A percentile compares a stretch with the other conserved stretches of the same genome.
Evolutionary conservation across 305 asterid species (phyloP).

Genomic region (Fraxinus latifolia): DNA sequence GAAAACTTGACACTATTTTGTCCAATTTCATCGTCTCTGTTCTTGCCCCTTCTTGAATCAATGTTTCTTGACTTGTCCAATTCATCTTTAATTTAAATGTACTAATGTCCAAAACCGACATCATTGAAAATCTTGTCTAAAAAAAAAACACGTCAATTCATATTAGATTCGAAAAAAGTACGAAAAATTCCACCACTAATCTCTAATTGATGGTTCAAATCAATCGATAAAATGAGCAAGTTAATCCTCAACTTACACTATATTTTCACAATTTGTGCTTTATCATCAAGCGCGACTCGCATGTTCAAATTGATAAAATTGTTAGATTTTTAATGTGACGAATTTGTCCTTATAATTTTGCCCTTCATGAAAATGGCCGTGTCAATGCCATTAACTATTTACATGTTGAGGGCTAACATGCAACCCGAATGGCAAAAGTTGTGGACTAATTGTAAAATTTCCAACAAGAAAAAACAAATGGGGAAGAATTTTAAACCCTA

Average conservation of each 20-base stretch:
- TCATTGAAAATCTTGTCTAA: neutral
- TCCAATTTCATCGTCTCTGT: neutral
- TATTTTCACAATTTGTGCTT: neutral
- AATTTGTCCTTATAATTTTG: neutral
- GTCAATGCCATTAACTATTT: neutral
- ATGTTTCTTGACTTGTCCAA: neutral
- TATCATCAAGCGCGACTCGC: neutral
- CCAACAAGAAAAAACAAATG: neutral
- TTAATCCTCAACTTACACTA: neutral
- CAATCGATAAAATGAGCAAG: neutral
- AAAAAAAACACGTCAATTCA: neutral
- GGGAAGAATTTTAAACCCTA: conserved; percentile 42
- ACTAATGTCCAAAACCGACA: neutral
- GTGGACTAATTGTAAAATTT: neutral
- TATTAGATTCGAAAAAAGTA: no score
- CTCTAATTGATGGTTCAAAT: neutral
- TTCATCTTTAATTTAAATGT: neutral
- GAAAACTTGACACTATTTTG: neutral
- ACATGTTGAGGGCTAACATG: neutral
- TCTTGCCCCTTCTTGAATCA: neutral
- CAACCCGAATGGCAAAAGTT: neutral
- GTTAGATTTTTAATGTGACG: neutral
- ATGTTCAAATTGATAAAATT: neutral
- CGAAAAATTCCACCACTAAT: neutral
- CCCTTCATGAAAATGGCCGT: neutral